Evolutionary conservation across 208 protist genomes (phyloP).

Genomic region (Wallacemonas sp.): DNA sequence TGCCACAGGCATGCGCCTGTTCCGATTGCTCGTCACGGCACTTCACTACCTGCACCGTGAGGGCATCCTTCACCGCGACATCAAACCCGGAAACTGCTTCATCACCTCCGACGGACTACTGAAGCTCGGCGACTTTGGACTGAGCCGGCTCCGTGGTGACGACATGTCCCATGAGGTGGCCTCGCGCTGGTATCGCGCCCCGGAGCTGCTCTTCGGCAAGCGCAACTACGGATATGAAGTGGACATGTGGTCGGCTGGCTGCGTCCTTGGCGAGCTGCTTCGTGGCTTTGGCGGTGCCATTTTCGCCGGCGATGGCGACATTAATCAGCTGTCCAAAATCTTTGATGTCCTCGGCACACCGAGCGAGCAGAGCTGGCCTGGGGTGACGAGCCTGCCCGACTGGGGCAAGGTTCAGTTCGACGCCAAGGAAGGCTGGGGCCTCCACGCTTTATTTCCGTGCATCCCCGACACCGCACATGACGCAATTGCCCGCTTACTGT

Average conservation of each 20-base stretch:
- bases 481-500: conserved; percentile 54
- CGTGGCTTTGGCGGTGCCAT: conserved; percentile 67
- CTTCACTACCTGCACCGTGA: conserved; percentile 61
- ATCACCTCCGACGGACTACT: conserved; percentile 39
- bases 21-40: conserved; percentile 69
- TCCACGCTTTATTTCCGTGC: conserved; percentile 65
- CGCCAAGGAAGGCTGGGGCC: conserved; percentile 31
- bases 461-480: conserved; percentile 49
- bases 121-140: conserved; percentile 65
- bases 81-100: conserved; percentile 91
- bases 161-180: conserved; percentile 90
- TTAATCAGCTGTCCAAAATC: conserved; percentile 96
- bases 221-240: conserved; percentile 76
- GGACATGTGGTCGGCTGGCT: conserved; percentile 92
- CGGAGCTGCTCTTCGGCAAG: conserved; percentile 83
- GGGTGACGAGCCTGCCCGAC: conserved; percentile 92
- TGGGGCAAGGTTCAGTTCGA: conserved; percentile 91
- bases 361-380: conserved; percentile 76
- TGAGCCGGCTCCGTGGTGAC: conserved; percentile 36
- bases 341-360: conserved; percentile 97
- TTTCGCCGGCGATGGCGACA: conserved; percentile 97
- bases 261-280: conserved; percentile 90
- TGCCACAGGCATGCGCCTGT: conserved; percentile 22
- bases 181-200: conserved; percentile 89
- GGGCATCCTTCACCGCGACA: conserved; percentile 83